Evolutionary conservation across 192 early-diverging fungal species (phyloP), one percentile per base, ranked within the genome.

Genomic region (Funneliformis mosseae): DNA sequence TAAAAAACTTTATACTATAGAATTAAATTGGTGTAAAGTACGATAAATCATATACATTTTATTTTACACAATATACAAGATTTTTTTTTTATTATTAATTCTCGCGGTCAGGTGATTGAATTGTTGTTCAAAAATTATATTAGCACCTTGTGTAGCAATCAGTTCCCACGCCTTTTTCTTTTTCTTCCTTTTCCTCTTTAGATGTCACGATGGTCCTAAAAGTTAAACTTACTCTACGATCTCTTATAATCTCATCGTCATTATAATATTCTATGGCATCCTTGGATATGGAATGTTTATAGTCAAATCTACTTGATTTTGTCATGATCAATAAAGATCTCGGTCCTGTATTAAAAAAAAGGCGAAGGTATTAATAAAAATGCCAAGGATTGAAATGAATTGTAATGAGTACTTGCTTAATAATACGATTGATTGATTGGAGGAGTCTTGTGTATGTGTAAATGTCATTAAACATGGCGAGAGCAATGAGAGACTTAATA

Each of bases 391-490:
- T n/a, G 64, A 59, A 62, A 25, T 8, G 0, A 14, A 75, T 75
- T 48, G 16, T 9, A 69, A 55, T 23, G 16, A 41, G 16, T 60
- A 78, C 83, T 79, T 88, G 87, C 88, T 85, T 62, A 89, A 39
- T 28, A 82, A 45, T 27, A 88, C 42, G 55, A 83, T 81, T 28
- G 83, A 38, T 7, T 62, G 41, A 5, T 84, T 75, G 7, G 79
- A 69, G 0, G 83, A 45, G 3, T 83, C 82, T 38, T 83, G 80
- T 74, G 70, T 76, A 71, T 86, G 82, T 12, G 74, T 82, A 70
- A 94, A 93, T 16, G 74, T 88, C 89, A 94, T 94, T 23, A 93
- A 72, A 83, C 93, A 94, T 25, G 87, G 80, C 10, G 90, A 88
- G 11, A 90, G 71, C 39, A 94, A 74, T 0, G 93, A 94, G 14